These are phyloP conservation scores for Aureobasidium musti DNA, from an alignment of 2,329 filamentous ascomycete species.

Conservation along the genomic window DNA sequence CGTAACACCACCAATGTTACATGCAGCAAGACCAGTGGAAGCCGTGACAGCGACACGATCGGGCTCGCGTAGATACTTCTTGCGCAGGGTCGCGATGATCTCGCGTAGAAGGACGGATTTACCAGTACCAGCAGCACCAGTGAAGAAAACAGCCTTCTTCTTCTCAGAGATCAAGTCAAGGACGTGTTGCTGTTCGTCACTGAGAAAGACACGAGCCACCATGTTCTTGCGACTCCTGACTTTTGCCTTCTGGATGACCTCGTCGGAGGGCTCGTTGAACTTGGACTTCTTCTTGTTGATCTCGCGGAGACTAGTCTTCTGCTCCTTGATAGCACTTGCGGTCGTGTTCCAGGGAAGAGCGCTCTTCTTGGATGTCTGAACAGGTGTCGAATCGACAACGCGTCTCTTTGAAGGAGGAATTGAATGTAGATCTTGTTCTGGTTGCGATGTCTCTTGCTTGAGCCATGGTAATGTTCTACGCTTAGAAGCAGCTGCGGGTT, in stretches of 20 bases:
- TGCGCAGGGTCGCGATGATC: slow-evolving; percentile 78
- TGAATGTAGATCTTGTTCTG: slow-evolving; percentile 15
- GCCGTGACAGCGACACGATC: slow-evolving; percentile 91
- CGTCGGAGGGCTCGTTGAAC: slow-evolving; percentile 47
- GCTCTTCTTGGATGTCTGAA: slow-evolving; percentile 23
- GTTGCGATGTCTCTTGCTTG: slow-evolving; percentile 40
- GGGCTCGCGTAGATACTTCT: slow-evolving; percentile 72
- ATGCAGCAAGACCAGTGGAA: slow-evolving; percentile 92
- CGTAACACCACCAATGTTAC: slow-evolving; percentile 94
- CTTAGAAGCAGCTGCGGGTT: slow-evolving; percentile 52
- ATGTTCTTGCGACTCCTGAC: slow-evolving; percentile 48
- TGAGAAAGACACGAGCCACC: slow-evolving; percentile 67
- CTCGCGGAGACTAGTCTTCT: slow-evolving; percentile 71
- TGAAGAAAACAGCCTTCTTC: slow-evolving; percentile 93
- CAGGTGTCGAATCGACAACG: slow-evolving; percentile 16
- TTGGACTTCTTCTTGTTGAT: slow-evolving; percentile 58
- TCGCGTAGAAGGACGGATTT: slow-evolving; percentile 95
- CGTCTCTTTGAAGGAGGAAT: slow-evolving; percentile 21
- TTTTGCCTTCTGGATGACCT: slow-evolving; percentile 52
- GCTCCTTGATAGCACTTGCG: slow-evolving; percentile 72
- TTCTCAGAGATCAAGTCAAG: slow-evolving; percentile 78
- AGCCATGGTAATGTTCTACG: slow-evolving; percentile 67
- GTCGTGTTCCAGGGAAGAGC: slow-evolving; percentile 69
- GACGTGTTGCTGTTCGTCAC: slow-evolving; percentile 82
- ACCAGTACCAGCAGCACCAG: slow-evolving; percentile 88